A percentile compares a stretch with the other conserved stretches of the same genome.
Evolutionary conservation across 1,284 basidiomycete genomes (phyloP).

Genomic region (Sporisorium iseilematis-ciliati): DNA sequence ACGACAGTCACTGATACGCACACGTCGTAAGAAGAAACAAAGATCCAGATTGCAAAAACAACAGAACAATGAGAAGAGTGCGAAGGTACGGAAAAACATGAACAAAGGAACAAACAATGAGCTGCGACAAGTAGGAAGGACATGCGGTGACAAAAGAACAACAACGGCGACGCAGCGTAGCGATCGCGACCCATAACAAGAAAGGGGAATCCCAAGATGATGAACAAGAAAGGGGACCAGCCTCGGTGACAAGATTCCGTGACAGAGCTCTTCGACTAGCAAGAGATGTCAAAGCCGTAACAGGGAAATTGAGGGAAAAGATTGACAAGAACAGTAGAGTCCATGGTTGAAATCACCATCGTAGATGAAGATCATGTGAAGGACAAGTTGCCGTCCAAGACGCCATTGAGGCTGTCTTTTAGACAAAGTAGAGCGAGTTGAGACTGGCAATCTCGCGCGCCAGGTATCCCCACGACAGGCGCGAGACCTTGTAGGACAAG

Average conservation of each 20-base stretch:
- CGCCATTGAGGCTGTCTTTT: background rate
- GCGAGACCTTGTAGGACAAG: constrained; percentile 42
- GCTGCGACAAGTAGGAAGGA: no score
- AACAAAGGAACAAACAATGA: background rate
- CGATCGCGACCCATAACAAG: constrained; percentile 11
- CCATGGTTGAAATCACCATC: constrained; percentile 2
- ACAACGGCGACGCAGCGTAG: constrained; percentile 9
- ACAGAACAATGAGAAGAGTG: background rate
- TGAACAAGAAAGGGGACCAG: constrained; percentile 5
- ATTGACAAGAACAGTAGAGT: constrained; percentile 2
- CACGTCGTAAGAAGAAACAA: background rate
- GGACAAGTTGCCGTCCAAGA: no score
- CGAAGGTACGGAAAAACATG: background rate
- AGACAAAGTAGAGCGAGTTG: constrained; percentile 62
- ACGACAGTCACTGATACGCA: background rate
- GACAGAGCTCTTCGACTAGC: background rate
- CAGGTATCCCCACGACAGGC: constrained; percentile 60
- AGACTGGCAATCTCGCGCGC: constrained; percentile 61
- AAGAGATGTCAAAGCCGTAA: background rate
- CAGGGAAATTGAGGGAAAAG: background rate
- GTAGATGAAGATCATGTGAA: background rate
- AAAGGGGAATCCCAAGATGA: background rate
- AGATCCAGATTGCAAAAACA: constrained; percentile 3
- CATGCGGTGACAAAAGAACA: constrained; percentile 2
- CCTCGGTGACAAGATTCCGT: constrained; percentile 1